Evolutionary conservation across 2,329 filamentous ascomycete species (phyloP).

Genomic region (Fulvia fulva): DNA sequence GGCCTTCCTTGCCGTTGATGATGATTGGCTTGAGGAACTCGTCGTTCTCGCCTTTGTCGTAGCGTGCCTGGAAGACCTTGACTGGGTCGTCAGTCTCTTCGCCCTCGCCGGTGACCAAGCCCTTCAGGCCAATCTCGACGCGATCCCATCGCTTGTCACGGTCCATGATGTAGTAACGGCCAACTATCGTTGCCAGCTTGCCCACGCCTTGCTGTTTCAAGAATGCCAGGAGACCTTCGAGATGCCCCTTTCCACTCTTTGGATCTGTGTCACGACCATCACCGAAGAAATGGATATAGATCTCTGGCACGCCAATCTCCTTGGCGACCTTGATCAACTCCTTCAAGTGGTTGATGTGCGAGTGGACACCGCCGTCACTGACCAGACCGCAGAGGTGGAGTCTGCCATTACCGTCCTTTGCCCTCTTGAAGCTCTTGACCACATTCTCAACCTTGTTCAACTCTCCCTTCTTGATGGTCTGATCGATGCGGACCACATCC

Average conservation of each 20-base stretch:
- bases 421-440: conserved; percentile 70
- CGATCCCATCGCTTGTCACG: conserved; percentile 99
- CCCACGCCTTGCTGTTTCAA: conserved; percentile 80
- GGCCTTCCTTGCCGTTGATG: conserved; percentile 76
- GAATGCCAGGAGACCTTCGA: conserved; percentile 78
- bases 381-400: conserved; percentile 89
- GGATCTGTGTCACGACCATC: conserved; percentile 97
- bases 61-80: conserved; percentile 79
- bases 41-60: conserved; percentile 83
- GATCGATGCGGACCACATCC: conserved; percentile 84
- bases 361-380: conserved; percentile 92
- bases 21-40: conserved; percentile 99
- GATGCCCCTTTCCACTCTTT: conserved; percentile 83
- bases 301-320: conserved; percentile 77
- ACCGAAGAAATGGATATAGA: conserved; percentile 98
- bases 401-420: conserved; percentile 83
- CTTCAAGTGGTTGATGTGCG: conserved; percentile 91
- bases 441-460: conserved; percentile 73
- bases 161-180: conserved; percentile 98
- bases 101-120: conserved; percentile 78
- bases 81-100: conserved; percentile 82
- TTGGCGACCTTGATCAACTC: conserved; percentile 86
- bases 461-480: conserved; percentile 80
- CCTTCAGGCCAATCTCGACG: conserved; percentile 84
- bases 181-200: conserved; percentile 87